Base-by-base conservation (phyloP, 257 asterid genomes). In the Vinca minor region DNA sequence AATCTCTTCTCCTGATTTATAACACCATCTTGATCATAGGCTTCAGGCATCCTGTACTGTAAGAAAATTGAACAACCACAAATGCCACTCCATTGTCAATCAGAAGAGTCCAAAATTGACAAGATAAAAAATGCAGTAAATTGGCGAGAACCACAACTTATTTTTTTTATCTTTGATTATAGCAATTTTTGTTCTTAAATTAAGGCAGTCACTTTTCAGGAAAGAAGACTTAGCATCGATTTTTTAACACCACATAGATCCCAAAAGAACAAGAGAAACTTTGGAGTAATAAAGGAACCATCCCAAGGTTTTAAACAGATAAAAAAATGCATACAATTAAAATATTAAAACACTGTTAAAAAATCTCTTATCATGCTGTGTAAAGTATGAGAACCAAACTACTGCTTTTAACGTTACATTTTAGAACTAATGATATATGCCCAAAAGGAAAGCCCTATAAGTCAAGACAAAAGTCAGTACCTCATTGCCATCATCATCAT, bases 1-100 rank as follows among this genome's bases (percentile, higher is more conserved):
- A 83, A 83, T 67, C 88, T 73, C 70, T 77, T 77, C 58, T 80
- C 85, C 72, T 83, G 88, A 74, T 83, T 73, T 35, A 83, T 73
- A 38, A 77, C 76, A 17, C 88, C 88, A 49, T 80, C 88, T 55
- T 68, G 64, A 73, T 80, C 88, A 64, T 83, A 83, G 20, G 84
- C 83, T 13, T 83, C 96, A 23, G 97, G 97, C 76, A 91, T 83
- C 79, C 83, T 83, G 76, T 86, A 88, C 98, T 87, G 94, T 63
- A 78, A 56, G 14, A 52, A 57, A 60, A 73, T 21, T 14, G 62
- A 52, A 62, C 64, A 56, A 57, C 31, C 55, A 61, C 14, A 38
- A 56, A 28, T 8, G 20, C 18, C 63, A 31, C 57, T 46, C 32
- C 26, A n/a, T 18, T 63, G 31, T 58, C 46, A 38, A 39, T 32